Base-by-base conservation (phyloP, 257 asterid genomes). In the Mitragyna speciosa region DNA sequence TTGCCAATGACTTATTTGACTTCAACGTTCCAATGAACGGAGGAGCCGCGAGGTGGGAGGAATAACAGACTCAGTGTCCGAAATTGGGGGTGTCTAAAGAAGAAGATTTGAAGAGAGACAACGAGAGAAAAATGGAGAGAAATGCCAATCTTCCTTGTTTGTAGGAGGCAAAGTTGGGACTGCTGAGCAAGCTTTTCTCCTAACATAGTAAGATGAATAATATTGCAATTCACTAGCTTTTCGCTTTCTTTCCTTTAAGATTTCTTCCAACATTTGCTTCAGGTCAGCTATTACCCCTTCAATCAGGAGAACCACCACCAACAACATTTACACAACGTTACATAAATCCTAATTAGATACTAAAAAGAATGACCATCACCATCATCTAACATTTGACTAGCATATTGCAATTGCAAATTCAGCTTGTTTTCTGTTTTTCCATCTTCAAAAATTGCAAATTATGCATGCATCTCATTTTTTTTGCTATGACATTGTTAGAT, bases 131-230 rank as follows among this genome's bases (percentile, higher is more conserved):
- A 48, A 36, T 33, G 51, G 78, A 20, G 72, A 75, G 28, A 81
- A 41, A 26, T 51, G 63, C 31, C 87, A 58, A 0, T 56, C 26
- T 20, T 30, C 80, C 87, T 84, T 41, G 30, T 76, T 82, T 80
- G 82, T 86, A 82, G 89, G 85, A 84, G 84, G 73, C 76, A 72
- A 80, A 65, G 59, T 83, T 72, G 82, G 73, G 79, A 64, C 70
- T 75, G 59, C 52, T 43, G 83, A 82, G 82, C 75, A 82, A 76
- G 51, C 64, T 76, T 63, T 63, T 22, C 61, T 24, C 64, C n/a
- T 61, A 33, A 61, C 77, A 78, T 87, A 59, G 76, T 49, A 67
- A 73, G 72, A 71, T 75, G 83, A 36, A 72, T 19, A 80, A 72
- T 75, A 76, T 68, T 15, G 48, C 76, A 54, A 41, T 71, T 77